Evolutionary conservation across 192 early-diverging fungal species (phyloP).

Genomic region (Coemansia asiatica): DNA sequence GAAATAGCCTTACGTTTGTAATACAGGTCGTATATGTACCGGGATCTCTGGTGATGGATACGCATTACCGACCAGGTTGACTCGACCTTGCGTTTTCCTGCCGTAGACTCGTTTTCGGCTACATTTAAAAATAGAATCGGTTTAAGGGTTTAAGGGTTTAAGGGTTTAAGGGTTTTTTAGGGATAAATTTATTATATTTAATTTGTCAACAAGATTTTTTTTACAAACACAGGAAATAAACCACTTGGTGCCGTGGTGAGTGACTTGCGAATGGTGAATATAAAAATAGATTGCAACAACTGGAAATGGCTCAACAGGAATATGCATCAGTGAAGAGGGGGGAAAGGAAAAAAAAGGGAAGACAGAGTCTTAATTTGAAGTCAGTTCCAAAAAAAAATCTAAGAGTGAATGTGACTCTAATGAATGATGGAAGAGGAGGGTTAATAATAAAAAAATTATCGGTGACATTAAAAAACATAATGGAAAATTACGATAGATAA

Average conservation of each 20-base stretch:
- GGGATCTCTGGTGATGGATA: constrained; percentile 95
- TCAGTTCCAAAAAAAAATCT: too few species aligned
- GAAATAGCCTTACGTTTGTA: constrained; percentile 95
- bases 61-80: constrained; percentile 92
- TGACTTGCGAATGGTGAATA: not conserved
- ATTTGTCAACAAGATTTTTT: not conserved
- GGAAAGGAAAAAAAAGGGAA: not conserved
- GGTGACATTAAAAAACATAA: not conserved
- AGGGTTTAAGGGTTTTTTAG: not conserved
- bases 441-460: too few species aligned
- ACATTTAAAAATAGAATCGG: constrained; percentile 18
- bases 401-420: too few species aligned
- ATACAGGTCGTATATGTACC: constrained; percentile 95
- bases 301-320: not conserved
- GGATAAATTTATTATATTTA: not conserved
- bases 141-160: not conserved
- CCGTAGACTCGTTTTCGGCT: constrained; percentile 94
- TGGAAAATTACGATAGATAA: not conserved
- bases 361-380: not conserved
- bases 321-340: not conserved
- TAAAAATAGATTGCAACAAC: not conserved
- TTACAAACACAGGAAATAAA: not conserved
- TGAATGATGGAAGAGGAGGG: too few species aligned
- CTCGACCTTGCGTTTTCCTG: constrained; percentile 92
- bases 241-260: not conserved